These are phyloP conservation scores for Tetraselmis chui DNA, from an alignment of 139 green algal species.

Conservation along the genomic window DNA sequence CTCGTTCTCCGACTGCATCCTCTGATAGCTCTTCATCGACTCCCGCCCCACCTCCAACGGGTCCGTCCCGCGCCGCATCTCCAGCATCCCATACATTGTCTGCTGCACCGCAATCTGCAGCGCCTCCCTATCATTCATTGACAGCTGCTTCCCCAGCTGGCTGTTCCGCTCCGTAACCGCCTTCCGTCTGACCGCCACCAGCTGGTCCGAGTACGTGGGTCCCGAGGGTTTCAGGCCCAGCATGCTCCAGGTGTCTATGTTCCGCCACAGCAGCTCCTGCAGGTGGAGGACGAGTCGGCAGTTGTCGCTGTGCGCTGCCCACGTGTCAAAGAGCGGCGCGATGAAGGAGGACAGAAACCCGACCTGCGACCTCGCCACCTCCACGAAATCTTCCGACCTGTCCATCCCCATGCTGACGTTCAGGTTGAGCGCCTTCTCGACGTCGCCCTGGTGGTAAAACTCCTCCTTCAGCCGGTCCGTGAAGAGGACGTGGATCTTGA, in stretches of 20 bases:
- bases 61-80: background rate
- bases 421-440: background rate
- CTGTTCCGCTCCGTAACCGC: background rate
- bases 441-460: background rate
- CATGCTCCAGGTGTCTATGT: background rate
- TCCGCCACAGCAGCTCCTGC: background rate
- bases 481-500: background rate
- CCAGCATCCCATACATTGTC: background rate
- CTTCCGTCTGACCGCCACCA: background rate
- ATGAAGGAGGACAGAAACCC: background rate
- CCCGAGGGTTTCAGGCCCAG: background rate
- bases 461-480: background rate
- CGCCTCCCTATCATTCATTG: background rate
- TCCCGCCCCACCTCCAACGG: too few species aligned
- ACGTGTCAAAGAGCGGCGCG: background rate
- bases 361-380: background rate
- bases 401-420: background rate
- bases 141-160: background rate
- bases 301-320: background rate
- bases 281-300: background rate
- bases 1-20: too few species aligned
- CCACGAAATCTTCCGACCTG: background rate
- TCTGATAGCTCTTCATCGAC: too few species aligned
- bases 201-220: background rate
- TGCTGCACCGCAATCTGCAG: background rate